Evolutionary conservation across 495 filamentous ascomycete species (phyloP), one percentile per base, ranked within the genome.

Genomic region (Penicillium lividum): DNA sequence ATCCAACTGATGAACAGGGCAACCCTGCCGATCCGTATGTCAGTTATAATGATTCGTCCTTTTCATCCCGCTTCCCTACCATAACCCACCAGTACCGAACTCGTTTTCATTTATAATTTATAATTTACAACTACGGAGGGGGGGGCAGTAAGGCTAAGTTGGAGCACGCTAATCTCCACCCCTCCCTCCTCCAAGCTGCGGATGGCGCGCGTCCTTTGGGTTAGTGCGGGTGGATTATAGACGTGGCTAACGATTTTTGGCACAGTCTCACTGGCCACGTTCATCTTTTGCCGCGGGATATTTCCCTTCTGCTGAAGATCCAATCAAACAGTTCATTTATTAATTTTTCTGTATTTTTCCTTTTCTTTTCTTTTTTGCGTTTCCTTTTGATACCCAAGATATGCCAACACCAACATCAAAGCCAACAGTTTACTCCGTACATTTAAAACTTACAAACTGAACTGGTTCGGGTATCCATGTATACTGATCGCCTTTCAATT

Each of bases 1-100:
- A 22, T 22, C 22, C 22, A 22, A 22, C 22, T 22, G 22, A 22
- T 22, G 22, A 2, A 16, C n/a, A 10, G n/a, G 7, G 27, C 36
- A 33, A 46, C 53, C 53, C 42, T 55, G 53, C 40, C 61, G 70
- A 73, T 71, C 68, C 67, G 58, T 57, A 65, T 46, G 53, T 60
- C 38, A 51, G 27, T 47, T 59, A 27, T 53, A 55, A 30, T 59
- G 56, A 63, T 64, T 65, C 60, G 57, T 45, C 55, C 53, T 30
- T 49, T 49, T 16, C 46, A 28, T 16, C 28, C 28, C 22, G 27
- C 46, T 47, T 29, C 44, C 47, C 7, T 51, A 27, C 43, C 22
- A 22, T 43, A 28, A 31, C 51, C 59, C 53, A 43, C 51, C 54
- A 5, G 60, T 66, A 63, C 54, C 54, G 60, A 61, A 63, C 51